phyloP scores from a whole-genome alignment of 352 stramenopile species.

The Phytophthora sansomeana region DNA sequence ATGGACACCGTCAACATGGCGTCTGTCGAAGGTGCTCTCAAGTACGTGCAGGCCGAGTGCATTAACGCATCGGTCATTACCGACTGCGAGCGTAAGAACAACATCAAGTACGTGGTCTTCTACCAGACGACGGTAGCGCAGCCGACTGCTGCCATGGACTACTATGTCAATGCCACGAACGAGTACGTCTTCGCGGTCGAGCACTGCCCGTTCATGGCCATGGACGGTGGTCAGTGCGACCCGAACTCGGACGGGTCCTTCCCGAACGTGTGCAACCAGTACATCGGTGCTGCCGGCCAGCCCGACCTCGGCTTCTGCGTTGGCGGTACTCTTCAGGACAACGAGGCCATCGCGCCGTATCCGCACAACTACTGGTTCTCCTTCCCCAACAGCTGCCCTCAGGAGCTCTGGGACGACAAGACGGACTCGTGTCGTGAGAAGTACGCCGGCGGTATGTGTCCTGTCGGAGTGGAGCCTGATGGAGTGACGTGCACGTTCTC shows the following conservation, averaged over 20 bases:
- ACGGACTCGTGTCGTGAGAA: slow-evolving; percentile 44
- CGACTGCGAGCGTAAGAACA: slow-evolving; percentile 65
- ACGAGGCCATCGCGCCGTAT: slow-evolving; percentile 70
- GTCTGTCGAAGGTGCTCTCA: slow-evolving; percentile 61
- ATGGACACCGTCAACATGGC: slow-evolving; percentile 65
- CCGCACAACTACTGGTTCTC: slow-evolving; percentile 85
- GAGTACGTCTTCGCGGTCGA: slow-evolving; percentile 48
- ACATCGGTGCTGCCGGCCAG: slow-evolving; percentile 52
- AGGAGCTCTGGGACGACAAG: slow-evolving; percentile 52
- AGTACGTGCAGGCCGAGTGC: slow-evolving; percentile 70
- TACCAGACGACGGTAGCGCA: slow-evolving; percentile 70
- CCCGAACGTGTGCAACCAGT: slow-evolving; percentile 59
- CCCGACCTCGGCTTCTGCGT: slow-evolving; percentile 62
- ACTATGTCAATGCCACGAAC: slow-evolving; percentile 46
- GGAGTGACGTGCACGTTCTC: slow-evolving; percentile 71
- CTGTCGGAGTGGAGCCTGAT: slow-evolving; percentile 57
- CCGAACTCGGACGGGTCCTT: slow-evolving; percentile 45
- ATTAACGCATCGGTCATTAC: slow-evolving; percentile 54
- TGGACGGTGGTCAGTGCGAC: slow-evolving; percentile 70
- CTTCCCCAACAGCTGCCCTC: slow-evolving; percentile 77
- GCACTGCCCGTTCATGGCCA: slow-evolving; percentile 59
- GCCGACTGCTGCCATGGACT: slow-evolving; percentile 44
- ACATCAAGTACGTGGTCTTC: slow-evolving; percentile 66
- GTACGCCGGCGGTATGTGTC: slow-evolving; percentile 55
- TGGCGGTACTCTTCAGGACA: slow-evolving; percentile 48